These are phyloP conservation scores for Emmonsiellopsis sp. DNA, from an alignment of 2,329 filamentous ascomycete species.

Conservation along the genomic window DNA sequence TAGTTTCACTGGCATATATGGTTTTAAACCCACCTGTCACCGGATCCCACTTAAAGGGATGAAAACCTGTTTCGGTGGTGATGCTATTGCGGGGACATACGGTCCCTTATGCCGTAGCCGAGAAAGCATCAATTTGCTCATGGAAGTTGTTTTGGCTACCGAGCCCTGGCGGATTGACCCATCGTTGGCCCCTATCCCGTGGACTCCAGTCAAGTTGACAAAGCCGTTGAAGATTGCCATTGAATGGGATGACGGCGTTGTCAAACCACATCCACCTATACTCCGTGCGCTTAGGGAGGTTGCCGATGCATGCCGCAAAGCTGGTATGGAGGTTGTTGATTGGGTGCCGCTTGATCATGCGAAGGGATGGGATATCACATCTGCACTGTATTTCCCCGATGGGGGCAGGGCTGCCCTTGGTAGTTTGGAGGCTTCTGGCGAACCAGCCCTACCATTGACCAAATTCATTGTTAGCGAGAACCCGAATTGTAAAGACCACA, in stretches of 20 bases:
- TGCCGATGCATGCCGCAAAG: constrained; percentile 14
- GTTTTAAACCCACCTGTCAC: constrained; percentile 39
- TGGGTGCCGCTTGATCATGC: constrained; percentile 39
- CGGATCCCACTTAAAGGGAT: constrained; percentile 42
- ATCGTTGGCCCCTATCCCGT: constrained; percentile 26
- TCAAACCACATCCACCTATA: constrained; percentile 50
- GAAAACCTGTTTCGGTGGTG: constrained; percentile 26
- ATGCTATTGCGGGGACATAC: constrained; percentile 41
- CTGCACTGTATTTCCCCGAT: constrained; percentile 49
- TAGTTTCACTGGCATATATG: constrained; percentile 43
- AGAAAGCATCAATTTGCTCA: constrained; percentile 22
- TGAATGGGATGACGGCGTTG: constrained; percentile 40
- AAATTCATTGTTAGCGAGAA: constrained; percentile 51
- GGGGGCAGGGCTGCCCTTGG: constrained; percentile 46
- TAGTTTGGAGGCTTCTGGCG: constrained; percentile 44
- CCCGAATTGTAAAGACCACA: constrained; percentile 35
- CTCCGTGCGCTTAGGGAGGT: constrained; percentile 43
- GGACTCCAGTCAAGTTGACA: constrained; percentile 18
- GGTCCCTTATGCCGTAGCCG: constrained; percentile 53
- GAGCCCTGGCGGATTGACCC: constrained; percentile 30
- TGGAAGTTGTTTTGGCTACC: constrained; percentile 23
- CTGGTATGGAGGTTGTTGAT: constrained; percentile 17
- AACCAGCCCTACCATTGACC: constrained; percentile 50
- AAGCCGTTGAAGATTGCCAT: constrained; percentile 33
- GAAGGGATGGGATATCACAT: constrained; percentile 37